A percentile compares a stretch with the other conserved stretches of the same genome.
Conservation (phyloP, 2,329 filamentous ascomycete species). For the Pyricularia pennisetigena region DNA sequence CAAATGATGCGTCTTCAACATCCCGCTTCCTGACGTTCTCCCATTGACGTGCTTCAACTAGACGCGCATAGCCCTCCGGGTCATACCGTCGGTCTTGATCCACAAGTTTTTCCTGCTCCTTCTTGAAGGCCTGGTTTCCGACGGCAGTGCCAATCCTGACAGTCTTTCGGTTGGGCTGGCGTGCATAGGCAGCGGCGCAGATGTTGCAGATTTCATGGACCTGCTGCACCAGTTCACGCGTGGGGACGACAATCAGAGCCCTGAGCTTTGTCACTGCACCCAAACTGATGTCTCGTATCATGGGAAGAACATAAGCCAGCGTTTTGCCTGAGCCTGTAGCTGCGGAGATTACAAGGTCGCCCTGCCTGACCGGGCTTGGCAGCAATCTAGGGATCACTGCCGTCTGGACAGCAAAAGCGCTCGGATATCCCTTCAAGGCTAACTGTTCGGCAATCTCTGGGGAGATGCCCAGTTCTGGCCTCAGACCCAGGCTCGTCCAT, state of each 20-base stretch:
- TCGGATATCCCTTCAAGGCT: conserved; percentile 54
- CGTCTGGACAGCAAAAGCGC: conserved; percentile 72
- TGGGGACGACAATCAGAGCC: conserved; percentile 81
- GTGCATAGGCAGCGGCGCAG: conserved; percentile 54
- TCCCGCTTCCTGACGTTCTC: conserved; percentile 20
- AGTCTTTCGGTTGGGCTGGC: conserved; percentile 42
- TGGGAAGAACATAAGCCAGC: conserved; percentile 77
- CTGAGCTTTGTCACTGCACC: conserved; percentile 57
- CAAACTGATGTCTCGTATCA: conserved; percentile 66
- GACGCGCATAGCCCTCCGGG: conserved; percentile 42
- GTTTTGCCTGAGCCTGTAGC: conserved; percentile 96
- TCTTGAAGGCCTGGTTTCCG: conserved; percentile 66
- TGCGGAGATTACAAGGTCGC: conserved; percentile 83
- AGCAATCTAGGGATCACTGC: conserved; percentile 73
- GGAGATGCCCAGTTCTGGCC: conserved; percentile 47
- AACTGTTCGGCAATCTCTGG: conserved; percentile 51
- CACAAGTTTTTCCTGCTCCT: conserved; percentile 43
- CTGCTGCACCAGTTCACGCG: conserved; percentile 81
- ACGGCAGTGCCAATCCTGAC: conserved; percentile 75
- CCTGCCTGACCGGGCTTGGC: conserved; percentile 49
- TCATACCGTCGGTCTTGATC: conserved; percentile 49
- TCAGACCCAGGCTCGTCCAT: conserved; percentile 33
- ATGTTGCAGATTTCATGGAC: conserved; percentile 69
- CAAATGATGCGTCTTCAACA: conserved; percentile 14
- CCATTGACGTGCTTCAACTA: conserved; percentile 23